Base-by-base conservation (phyloP, 768 basidiomycete species). In the Mycena amicta region DNA sequence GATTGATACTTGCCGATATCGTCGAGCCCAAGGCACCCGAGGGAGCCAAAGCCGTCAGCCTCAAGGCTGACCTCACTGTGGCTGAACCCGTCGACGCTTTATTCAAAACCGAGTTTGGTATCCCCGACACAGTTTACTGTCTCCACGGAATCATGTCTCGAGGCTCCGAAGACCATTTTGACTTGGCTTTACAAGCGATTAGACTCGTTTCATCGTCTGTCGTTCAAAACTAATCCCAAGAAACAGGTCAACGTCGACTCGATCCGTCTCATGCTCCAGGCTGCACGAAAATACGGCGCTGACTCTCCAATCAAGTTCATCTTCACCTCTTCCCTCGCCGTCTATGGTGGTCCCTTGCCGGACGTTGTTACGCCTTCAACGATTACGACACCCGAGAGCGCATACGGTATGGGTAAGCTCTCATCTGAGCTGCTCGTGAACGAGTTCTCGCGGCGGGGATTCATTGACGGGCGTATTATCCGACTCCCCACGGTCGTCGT, bases 121-220 rank as follows among this genome's bases (percentile, higher is more conserved):
- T 77, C 4, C 79, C 78, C 0, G 75, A 77, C 59, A 76, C 75
- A 5, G 68, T 81, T 20, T 81, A 81, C 60, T 81, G 79, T 56
- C 68, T 81, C 25, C 80, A 83, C 64, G 85, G 85, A 2, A 83
- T 86, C 64, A 85, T 87, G 85, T 85, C 83, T 25, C 80, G 84
- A 16, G 83, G 83, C 31, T 77, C 83, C 16, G 85, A 87, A 67
- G 81, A 83, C 57, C 77, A 84, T 60, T 85, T 87, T 66, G 81
- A 83, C 40, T 66, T 85, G 1, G 84, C 83, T n/a, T 56, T 81
- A 25, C 77, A 80, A 71, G 80, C 77, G 20, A 6, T 18, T 8
- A 37, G 33, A 37, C n/a, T n/a, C n/a, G n/a, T n/a, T n/a, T n/a
- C n/a, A n/a, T n/a, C n/a, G n/a, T n/a, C n/a, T n/a, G n/a, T n/a